A percentile compares a stretch with the other conserved stretches of the same genome.
Evolutionary conservation across 345 rosid genomes (phyloP).

Genomic region (Camelina sativa): DNA sequence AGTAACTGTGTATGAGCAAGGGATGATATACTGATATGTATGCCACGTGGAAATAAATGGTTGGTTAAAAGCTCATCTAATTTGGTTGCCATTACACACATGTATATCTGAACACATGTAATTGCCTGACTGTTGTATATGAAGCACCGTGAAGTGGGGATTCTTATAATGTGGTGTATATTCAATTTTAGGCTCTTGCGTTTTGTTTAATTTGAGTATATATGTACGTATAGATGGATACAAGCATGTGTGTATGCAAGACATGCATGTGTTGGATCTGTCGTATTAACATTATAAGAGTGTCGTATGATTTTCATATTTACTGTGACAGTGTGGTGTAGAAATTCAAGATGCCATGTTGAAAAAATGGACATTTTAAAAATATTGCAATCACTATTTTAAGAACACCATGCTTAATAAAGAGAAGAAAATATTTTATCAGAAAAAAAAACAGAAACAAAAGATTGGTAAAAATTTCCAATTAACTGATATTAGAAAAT

Average conservation of each 20-base stretch:
- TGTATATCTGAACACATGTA: conserved; percentile 9
- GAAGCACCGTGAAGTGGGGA: conserved; percentile 21
- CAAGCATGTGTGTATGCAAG: conserved; percentile 23
- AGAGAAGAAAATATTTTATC: too few species aligned
- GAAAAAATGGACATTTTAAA: not conserved
- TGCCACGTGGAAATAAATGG: conserved; percentile 29
- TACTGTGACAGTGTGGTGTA: conserved; percentile 7
- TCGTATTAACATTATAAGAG: conserved; percentile 29
- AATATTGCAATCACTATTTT: not conserved
- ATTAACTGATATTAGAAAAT: too few species aligned
- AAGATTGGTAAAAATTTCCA: too few species aligned
- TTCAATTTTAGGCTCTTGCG: conserved; percentile 26
- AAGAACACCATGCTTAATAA: too few species aligned
- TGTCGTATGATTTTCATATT: conserved; percentile 23
- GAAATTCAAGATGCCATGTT: conserved; percentile 13
- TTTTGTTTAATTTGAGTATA: conserved; percentile 17
- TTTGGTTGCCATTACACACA: conserved; percentile 26
- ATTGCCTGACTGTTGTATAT: conserved; percentile 15
- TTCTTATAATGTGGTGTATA: conserved; percentile 36
- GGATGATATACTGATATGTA: not conserved
- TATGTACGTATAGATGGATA: conserved; percentile 8
- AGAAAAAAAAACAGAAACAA: too few species aligned
- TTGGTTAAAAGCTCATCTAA: conserved; percentile 30
- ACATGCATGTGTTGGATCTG: conserved; percentile 32
- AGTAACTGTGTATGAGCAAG: not conserved